phyloP scores from a whole-genome alignment of 2,329 filamentous ascomycete genomes.

The Pseudogymnoascus sp. region DNA sequence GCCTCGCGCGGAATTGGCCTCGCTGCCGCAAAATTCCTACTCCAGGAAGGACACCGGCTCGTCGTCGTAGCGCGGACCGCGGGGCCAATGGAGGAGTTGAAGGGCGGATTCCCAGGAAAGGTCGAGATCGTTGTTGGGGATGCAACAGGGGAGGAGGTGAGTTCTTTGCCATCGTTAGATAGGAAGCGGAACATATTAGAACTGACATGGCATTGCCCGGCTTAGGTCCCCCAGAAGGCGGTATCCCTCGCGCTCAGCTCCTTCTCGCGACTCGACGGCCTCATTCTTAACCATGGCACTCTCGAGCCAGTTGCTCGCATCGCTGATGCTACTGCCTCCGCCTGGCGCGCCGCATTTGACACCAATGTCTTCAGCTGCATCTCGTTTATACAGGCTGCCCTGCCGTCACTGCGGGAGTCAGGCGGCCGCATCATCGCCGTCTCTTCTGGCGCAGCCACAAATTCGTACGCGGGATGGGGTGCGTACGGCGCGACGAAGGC shows the following conservation, averaged over 20 bases:
- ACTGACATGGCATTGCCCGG: constrained; percentile 1
- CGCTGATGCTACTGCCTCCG: constrained; percentile 57
- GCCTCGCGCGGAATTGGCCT: constrained; percentile 58
- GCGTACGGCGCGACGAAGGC: constrained; percentile 80
- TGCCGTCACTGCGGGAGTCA: constrained; percentile 60
- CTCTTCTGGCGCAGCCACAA: constrained; percentile 68
- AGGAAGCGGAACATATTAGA: neutral
- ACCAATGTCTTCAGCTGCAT: constrained; percentile 82
- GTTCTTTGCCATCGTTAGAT: neutral
- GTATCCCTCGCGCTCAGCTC: constrained; percentile 57
- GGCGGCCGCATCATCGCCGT: constrained; percentile 69
- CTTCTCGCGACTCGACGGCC: constrained; percentile 69
- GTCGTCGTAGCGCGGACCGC: constrained; percentile 51
- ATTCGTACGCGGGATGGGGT: constrained; percentile 66
- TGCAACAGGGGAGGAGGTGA: constrained; percentile 5
- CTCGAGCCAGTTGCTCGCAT: constrained; percentile 70
- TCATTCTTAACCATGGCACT: constrained; percentile 84
- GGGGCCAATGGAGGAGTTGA: constrained; percentile 42
- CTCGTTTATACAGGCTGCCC: constrained; percentile 62
- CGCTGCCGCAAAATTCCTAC: constrained; percentile 45
- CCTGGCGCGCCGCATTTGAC: constrained; percentile 72
- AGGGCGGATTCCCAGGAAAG: constrained; percentile 43
- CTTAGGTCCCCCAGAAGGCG: constrained; percentile 48
- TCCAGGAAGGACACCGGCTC: constrained; percentile 47
- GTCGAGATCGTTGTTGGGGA: constrained; percentile 52